Evolutionary conservation across 2,329 filamentous ascomycete species (phyloP), one percentile per base, ranked within the genome.

Genomic region (Gaeumannomyces tritici): DNA sequence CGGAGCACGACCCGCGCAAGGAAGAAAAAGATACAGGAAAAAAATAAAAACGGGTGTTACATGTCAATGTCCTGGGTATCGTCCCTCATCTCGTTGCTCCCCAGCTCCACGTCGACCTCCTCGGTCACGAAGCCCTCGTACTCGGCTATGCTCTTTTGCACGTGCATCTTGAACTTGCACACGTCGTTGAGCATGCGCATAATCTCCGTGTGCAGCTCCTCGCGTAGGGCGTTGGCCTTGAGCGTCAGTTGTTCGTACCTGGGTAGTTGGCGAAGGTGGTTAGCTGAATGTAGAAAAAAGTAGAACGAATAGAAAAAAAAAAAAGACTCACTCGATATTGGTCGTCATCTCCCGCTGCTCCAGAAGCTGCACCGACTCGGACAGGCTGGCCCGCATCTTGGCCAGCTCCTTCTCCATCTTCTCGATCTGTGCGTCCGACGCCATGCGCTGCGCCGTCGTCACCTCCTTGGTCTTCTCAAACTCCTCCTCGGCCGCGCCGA

Each of bases 361-460:
- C 83, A 97, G 89, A 59, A 96, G 76, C 75, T 97, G 91, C 61
- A 97, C 89, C 42, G 88, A 92, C 73, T 97, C 93, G 3, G 86
- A 88, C 33, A 97, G 79, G 13, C 88, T 89, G 2, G 89, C 85
- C 55, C 93, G 84, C 91, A 98, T 96, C 73, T 92, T 91, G 58
- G 90, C 89, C n/a, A 99, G 79, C 73, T 99, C 93, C 75, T 96
- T 97, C 77, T 99, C 95, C 89, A 97, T 96, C 79, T 95, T 95
- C 76, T 99, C 95, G 69, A 99, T 96, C 74, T 98, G 93, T 11
- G 93, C 87, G 72, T 98, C 95, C 2, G 88, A 91, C 9, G 88
- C 89, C 72, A 93, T 85, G 77, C 96, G 96, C 73, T 96, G 91
- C 24, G 92, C 90, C 57, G 84, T 90, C 9, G 90, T 93, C 66